These are phyloP conservation scores for Purpureocillium takamizusanense DNA, from an alignment of 2,329 filamentous ascomycete species.

Conservation along the genomic window DNA sequence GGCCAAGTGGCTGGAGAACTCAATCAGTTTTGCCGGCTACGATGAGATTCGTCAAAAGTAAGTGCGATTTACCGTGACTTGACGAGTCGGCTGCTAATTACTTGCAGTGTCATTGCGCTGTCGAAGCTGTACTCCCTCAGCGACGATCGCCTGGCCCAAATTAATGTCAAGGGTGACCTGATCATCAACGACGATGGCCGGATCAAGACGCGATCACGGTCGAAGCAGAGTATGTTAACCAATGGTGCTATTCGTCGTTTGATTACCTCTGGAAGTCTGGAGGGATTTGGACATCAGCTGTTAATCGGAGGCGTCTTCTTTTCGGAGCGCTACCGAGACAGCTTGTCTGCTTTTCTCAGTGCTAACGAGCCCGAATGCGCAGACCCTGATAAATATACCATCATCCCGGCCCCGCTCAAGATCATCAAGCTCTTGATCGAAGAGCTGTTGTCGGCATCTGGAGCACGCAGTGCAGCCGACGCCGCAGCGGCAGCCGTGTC, in stretches of 20 bases:
- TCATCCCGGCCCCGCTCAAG: constrained; percentile 81
- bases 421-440: constrained; percentile 94
- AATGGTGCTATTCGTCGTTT: constrained; percentile 1
- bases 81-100: not conserved
- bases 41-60: constrained; percentile 96
- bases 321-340: too few relatives aligned
- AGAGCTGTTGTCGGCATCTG: constrained; percentile 76
- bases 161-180: constrained; percentile 84
- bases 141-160: constrained; percentile 68
- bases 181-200: constrained; percentile 67
- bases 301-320: too few relatives aligned
- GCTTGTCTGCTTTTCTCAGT: too few relatives aligned
- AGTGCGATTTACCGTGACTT: too few relatives aligned
- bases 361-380: constrained; percentile 16
- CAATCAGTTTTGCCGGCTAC: constrained; percentile 93
- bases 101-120: constrained; percentile 73
- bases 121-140: constrained; percentile 85
- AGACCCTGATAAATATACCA: constrained; percentile 85
- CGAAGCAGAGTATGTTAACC: constrained; percentile 60
- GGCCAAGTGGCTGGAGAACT: constrained; percentile 95
- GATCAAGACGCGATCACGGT: constrained; percentile 90
- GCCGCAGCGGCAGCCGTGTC: constrained; percentile 56
- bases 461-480: constrained; percentile 48
- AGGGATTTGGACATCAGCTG: too few relatives aligned
- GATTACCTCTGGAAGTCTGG: not conserved